Evolutionary conservation across 169 alveolate species (phyloP).

Genomic region (Eimeria necatrix): DNA sequence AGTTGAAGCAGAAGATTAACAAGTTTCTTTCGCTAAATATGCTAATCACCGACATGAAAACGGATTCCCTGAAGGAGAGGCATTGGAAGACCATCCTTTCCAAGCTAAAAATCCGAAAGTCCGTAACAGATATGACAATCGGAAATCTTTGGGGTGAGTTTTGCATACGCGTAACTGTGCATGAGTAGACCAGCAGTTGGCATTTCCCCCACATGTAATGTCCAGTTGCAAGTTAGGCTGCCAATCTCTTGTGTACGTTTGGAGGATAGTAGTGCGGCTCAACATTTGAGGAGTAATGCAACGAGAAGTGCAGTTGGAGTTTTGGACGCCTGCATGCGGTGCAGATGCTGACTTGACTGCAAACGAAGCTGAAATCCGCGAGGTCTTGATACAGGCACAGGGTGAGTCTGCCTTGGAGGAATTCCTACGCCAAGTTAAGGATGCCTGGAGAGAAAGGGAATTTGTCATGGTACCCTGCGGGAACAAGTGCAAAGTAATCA

Average conservation of each 20-base stretch:
- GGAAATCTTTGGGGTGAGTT: conserved; percentile 94
- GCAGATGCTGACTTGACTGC: conserved; percentile 84
- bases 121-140: conserved; percentile 91
- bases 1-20: conserved; percentile 86
- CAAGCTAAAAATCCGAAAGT: conserved; percentile 86
- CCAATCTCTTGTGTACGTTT: background rate
- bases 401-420: conserved; percentile 98
- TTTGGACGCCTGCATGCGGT: background rate
- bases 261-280: too few relatives aligned
- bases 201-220: background rate
- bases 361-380: conserved; percentile 89
- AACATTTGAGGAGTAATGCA: too few relatives aligned
- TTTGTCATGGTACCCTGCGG: conserved; percentile 94
- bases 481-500: conserved; percentile 95
- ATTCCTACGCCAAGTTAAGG: conserved; percentile 93
- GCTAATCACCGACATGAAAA: conserved; percentile 91
- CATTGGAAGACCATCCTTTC: conserved; percentile 97
- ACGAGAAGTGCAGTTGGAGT: background rate
- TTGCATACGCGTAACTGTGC: background rate
- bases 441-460: conserved; percentile 94
- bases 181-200: background rate
- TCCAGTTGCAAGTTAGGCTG: background rate
- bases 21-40: conserved; percentile 73
- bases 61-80: conserved; percentile 98
- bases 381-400: conserved; percentile 95